Conservation (phyloP, 163 green algal genomes). For the Scenedesmus sp. region DNA sequence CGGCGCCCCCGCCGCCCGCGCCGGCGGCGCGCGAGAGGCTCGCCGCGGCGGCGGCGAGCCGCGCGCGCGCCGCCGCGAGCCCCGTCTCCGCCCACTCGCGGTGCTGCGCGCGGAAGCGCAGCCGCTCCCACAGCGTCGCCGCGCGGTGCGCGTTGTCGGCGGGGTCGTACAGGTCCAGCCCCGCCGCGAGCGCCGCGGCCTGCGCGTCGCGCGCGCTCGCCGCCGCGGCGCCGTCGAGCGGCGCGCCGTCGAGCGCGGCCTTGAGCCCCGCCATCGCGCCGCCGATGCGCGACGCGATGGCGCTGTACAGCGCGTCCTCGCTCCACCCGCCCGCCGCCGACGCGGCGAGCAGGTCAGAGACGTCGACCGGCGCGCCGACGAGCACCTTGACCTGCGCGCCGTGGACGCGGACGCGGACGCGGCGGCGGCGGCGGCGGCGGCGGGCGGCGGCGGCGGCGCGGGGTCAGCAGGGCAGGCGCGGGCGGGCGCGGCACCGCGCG, state of each 20-base stretch:
- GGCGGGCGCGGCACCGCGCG: no score
- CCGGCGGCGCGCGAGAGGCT: constrained; percentile 9
- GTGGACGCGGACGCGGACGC: neutral
- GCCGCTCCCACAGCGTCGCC: constrained; percentile 18
- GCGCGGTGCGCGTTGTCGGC: constrained; percentile 6
- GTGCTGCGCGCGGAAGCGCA: constrained; percentile 31
- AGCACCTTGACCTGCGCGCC: constrained; percentile 69
- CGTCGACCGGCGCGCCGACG: constrained; percentile 78
- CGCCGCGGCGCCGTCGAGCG: neutral
- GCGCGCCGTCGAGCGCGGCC: constrained; percentile 30
- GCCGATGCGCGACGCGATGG: constrained; percentile 48
- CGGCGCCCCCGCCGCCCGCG: neutral
- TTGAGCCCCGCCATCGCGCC: constrained; percentile 16
- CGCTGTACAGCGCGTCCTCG: constrained; percentile 49
- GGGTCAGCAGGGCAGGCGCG: no score
- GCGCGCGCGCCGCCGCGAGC: constrained; percentile 6
- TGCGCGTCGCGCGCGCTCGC: neutral
- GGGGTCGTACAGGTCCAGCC: constrained; percentile 43
- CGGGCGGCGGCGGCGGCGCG: no score
- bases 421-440: neutral
- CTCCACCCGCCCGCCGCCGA: constrained; percentile 55
- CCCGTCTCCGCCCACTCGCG: constrained; percentile 28
- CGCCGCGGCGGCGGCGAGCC: constrained; percentile 14
- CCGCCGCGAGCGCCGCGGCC: constrained; percentile 18
- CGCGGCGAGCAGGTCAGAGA: constrained; percentile 63